These are phyloP conservation scores for Xylaria bambusicola DNA, from an alignment of 495 filamentous ascomycete species.

Conservation along the genomic window DNA sequence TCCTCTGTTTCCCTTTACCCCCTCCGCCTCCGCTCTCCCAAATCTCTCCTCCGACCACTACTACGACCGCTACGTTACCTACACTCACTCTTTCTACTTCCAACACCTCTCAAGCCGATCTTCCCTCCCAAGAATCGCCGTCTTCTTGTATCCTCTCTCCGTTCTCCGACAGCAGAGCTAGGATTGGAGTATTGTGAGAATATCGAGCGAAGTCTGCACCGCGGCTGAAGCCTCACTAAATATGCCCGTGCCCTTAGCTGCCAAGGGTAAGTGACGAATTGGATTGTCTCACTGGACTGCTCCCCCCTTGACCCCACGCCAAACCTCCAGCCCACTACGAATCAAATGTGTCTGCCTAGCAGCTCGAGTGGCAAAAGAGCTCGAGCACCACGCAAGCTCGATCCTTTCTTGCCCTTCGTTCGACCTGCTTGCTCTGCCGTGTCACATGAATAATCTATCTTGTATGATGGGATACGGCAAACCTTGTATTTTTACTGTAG, in stretches of 20 bases:
- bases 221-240: constrained; percentile 13
- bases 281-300: too few species aligned
- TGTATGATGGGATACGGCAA: background rate
- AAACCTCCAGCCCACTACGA: constrained; percentile 11
- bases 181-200: background rate
- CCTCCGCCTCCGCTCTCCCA: background rate
- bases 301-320: constrained; percentile 32
- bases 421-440: background rate
- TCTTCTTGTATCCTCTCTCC: background rate
- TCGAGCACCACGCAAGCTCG: constrained; percentile 7
- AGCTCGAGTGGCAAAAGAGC: constrained; percentile 13
- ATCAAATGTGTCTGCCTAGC: constrained; percentile 6
- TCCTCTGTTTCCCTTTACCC: background rate
- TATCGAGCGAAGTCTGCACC: background rate
- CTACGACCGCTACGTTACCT: background rate
- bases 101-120: background rate
- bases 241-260: constrained; percentile 49
- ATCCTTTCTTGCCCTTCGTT: background rate
- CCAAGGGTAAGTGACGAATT: constrained; percentile 46
- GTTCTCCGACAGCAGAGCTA: background rate
- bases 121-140: too few species aligned
- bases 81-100: background rate
- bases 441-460: background rate
- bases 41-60: background rate
- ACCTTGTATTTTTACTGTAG: background rate